Evolutionary conservation across 345 rosid species (phyloP), one percentile per base, ranked within the genome.

Genomic region (Hibiscus syriacus): DNA sequence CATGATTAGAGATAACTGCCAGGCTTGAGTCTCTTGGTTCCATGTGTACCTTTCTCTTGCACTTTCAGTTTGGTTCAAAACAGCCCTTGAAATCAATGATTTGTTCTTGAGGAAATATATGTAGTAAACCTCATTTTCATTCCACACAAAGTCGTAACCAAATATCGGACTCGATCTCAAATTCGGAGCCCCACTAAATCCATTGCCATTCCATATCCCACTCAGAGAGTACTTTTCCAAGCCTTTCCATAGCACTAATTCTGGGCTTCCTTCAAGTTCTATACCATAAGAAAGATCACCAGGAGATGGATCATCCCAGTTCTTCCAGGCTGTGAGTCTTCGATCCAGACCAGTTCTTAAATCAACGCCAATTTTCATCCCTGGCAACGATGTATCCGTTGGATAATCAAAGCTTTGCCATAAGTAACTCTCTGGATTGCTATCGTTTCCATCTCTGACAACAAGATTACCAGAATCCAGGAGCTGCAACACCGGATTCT

Each of bases 351-450:
- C 67, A 2, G 58, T 50, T 10, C 50, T 70, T 30, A 70, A 20
- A 41, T 70, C 66, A 39, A 43, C 16, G 6, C 90, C 87, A 1
- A 83, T 12, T 59, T 81, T 83, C 81, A 83, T 79, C 29, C 64
- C 84, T 0, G 87, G 78, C 7, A 85, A 71, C 38, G 78, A 2
- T 23, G 84, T 80, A 67, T 83, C 73, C 5, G 80, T 55, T 5
- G 81, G 87, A 67, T 76, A 39, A 70, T 85, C 90, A 49, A 85
- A 85, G 66, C 87, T 83, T 67, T 83, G 86, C 90, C 87, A 83
- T 2, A 83, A 17, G 22, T 49, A 68, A 55, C 53, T 43, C 3
- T 6, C 56, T 1, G 34, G 38, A 26, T 23, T 27, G 30, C 27
- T 57, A 10, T 36, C 45, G 2, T 36, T 64, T 26, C 68, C 72